Evolutionary conservation across 257 asterid species (phyloP).

Genomic region (Ilex aquifolium): DNA sequence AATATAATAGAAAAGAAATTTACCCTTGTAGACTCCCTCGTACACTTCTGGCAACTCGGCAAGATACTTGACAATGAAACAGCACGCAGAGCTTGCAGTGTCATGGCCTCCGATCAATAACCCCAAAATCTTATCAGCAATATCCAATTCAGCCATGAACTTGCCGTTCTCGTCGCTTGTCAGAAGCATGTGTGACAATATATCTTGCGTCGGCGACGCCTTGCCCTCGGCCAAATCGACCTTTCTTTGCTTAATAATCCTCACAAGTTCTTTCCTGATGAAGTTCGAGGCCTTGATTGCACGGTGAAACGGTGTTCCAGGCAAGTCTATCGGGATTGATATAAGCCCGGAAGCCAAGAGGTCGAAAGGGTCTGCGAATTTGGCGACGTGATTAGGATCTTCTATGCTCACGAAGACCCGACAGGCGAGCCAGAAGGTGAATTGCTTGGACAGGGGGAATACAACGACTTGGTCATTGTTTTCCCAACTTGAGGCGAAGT

Average conservation of each 20-base stretch:
- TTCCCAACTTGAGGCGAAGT: slow-evolving; percentile 47
- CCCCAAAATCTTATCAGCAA: slow-evolving; percentile 52
- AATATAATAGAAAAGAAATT: neutral
- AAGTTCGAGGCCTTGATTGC: slow-evolving; percentile 48
- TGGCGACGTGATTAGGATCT: slow-evolving; percentile 34
- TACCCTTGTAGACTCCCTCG: slow-evolving; percentile 45
- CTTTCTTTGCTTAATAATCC: slow-evolving; percentile 36
- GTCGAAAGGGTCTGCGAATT: slow-evolving; percentile 37
- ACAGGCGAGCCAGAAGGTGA: slow-evolving; percentile 51
- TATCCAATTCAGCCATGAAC: slow-evolving; percentile 37
- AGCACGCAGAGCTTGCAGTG: slow-evolving; percentile 54
- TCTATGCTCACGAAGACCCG: slow-evolving; percentile 41
- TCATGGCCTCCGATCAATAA: slow-evolving; percentile 57
- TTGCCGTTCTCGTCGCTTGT: slow-evolving; percentile 49
- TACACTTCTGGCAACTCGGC: slow-evolving; percentile 57
- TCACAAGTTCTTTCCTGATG: slow-evolving; percentile 38
- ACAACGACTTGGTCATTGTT: slow-evolving; percentile 25
- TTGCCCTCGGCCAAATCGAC: slow-evolving; percentile 37
- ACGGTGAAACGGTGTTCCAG: slow-evolving; percentile 41
- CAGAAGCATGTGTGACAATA: slow-evolving; percentile 48
- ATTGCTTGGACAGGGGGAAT: slow-evolving; percentile 39
- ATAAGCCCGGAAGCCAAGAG: slow-evolving; percentile 40
- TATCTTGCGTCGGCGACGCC: slow-evolving; percentile 52
- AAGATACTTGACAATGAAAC: slow-evolving; percentile 45
- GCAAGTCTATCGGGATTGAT: slow-evolving; percentile 46